A percentile compares a stretch with the other conserved stretches of the same genome.
Conservation (phyloP, 2,329 filamentous ascomycete species). For the Ceratocystis albifundus region DNA sequence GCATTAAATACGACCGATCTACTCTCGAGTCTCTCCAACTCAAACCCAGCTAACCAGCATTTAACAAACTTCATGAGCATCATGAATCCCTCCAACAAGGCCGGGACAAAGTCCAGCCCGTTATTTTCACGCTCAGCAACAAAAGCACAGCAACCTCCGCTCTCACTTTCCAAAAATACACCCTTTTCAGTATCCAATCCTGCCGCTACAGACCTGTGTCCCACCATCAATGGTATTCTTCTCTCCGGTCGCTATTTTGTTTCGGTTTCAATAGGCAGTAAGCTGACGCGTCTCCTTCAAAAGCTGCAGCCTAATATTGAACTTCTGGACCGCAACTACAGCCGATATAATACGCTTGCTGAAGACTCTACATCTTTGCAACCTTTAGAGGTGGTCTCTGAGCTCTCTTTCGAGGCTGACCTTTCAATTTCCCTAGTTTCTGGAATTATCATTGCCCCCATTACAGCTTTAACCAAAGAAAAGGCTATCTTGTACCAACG, state of each 20-base stretch:
- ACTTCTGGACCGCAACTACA: conserved; percentile 18
- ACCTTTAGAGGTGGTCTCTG: conserved; percentile 26
- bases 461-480: neutral
- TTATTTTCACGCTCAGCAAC: neutral
- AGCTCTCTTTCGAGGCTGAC: conserved; percentile 52
- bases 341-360: neutral
- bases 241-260: conserved; percentile 15
- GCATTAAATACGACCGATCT: neutral
- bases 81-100: conserved; percentile 15
- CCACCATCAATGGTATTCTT: too few species aligned
- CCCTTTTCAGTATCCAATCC: neutral
- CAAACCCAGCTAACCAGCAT: conserved; percentile 26
- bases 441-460: conserved; percentile 55
- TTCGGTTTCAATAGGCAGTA: conserved; percentile 15
- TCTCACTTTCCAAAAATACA: neutral
- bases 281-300: conserved; percentile 15
- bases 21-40: conserved; percentile 2
- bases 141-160: neutral
- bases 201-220: neutral
- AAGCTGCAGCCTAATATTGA: conserved; percentile 16
- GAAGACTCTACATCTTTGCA: neutral
- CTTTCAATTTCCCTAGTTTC: conserved; percentile 38
- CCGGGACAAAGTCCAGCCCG: conserved; percentile 11
- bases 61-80: conserved; percentile 26
- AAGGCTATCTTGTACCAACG: neutral